phyloP scores from a whole-genome alignment of 2,329 filamentous ascomycete genomes.

The Arthroderma uncinatum region DNA sequence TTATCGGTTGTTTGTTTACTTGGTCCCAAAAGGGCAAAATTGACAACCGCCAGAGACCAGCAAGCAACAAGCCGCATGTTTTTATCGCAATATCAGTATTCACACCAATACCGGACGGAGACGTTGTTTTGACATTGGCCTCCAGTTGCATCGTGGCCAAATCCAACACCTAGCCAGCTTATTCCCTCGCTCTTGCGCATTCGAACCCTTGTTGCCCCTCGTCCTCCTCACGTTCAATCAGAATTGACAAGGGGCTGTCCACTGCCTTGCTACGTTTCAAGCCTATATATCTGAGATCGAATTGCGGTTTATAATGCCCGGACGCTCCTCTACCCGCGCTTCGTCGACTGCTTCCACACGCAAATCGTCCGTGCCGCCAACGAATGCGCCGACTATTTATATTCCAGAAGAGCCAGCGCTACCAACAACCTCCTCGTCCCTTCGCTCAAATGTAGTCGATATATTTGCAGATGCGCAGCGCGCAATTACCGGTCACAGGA shows the following conservation, averaged over 20 bases:
- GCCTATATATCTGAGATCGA: background rate
- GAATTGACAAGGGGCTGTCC: background rate
- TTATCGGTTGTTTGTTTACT: constrained; percentile 6
- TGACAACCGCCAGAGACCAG: background rate
- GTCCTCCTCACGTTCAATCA: background rate
- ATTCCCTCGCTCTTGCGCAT: background rate
- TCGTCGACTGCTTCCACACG: constrained; percentile 27
- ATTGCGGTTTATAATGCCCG: constrained; percentile 25
- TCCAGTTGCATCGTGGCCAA: background rate
- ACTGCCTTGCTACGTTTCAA: background rate
- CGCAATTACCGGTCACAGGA: constrained; percentile 80
- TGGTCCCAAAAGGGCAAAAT: background rate
- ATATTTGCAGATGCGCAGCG: constrained; percentile 75
- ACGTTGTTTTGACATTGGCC: background rate
- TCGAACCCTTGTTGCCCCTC: background rate
- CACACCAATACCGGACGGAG: background rate
- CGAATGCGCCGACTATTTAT: constrained; percentile 47
- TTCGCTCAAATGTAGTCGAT: constrained; percentile 62
- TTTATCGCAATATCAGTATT: background rate
- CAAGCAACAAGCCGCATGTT: background rate
- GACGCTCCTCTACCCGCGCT: constrained; percentile 28
- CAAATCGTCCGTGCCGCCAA: constrained; percentile 51
- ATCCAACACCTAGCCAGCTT: background rate
- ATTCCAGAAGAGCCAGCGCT: constrained; percentile 53
- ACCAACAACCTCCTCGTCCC: constrained; percentile 36